These are phyloP conservation scores for Phlebiopsis gigantea DNA, from an alignment of 768 basidiomycete genomes.

Conservation along the genomic window DNA sequence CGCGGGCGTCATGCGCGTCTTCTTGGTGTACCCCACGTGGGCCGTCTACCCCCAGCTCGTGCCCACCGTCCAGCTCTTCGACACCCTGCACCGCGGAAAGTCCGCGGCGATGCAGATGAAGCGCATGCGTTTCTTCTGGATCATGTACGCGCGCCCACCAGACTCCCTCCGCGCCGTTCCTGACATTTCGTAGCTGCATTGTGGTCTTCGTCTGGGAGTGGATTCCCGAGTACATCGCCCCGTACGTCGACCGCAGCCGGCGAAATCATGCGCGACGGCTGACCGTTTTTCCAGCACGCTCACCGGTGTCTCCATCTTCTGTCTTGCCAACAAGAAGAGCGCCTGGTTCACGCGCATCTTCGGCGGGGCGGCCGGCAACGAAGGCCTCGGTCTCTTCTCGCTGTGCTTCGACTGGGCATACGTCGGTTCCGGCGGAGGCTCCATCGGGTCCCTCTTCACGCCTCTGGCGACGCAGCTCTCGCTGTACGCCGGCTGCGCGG, in stretches of 20 bases:
- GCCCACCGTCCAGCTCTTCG: constrained; percentile 37
- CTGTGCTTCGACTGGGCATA: constrained; percentile 58
- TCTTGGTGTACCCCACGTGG: constrained; percentile 47
- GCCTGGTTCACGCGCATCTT: constrained; percentile 50
- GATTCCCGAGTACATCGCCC: constrained; percentile 30
- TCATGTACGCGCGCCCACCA: constrained; percentile 13
- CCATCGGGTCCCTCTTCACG: constrained; percentile 35
- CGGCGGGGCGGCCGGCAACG: constrained; percentile 58
- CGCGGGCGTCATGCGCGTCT: constrained; percentile 37
- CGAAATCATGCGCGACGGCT: not conserved
- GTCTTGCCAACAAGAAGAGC: constrained; percentile 44
- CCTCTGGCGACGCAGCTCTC: constrained; percentile 18
- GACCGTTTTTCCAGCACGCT: constrained; percentile 30
- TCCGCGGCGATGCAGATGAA: constrained; percentile 29
- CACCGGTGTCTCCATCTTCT: constrained; percentile 58
- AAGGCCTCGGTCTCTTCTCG: constrained; percentile 53
- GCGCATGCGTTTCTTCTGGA: constrained; percentile 30
- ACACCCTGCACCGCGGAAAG: constrained; percentile 39
- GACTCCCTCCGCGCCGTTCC: not conserved
- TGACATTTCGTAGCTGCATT: constrained; percentile 15
- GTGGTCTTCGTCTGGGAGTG: constrained; percentile 40
- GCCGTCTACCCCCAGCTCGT: constrained; percentile 38
- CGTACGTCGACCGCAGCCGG: constrained; percentile 11
- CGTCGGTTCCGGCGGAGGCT: constrained; percentile 39
- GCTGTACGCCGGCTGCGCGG: constrained; percentile 20